A percentile compares a stretch with the other conserved stretches of the same genome.
These are phyloP conservation scores for Ogataea kodamae DNA, from an alignment of 805 yeast genomes.

Conservation along the genomic window DNA sequence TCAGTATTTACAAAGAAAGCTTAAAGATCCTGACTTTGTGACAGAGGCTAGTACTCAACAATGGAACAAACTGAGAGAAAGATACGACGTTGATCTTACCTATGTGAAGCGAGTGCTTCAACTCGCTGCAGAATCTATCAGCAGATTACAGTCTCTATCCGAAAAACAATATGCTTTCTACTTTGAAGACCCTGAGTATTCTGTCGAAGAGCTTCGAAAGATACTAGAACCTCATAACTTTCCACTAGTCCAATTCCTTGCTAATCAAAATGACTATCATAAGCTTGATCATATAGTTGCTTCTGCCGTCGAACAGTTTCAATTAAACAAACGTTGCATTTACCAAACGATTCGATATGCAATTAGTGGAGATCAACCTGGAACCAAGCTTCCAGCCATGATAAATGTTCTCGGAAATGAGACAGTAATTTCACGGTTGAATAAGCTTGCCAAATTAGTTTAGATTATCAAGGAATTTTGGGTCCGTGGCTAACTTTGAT, in stretches of 20 bases:
- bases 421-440: conserved; percentile 24
- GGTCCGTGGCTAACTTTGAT: conserved; percentile 71
- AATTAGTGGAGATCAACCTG: conserved; percentile 65
- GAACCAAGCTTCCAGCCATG: conserved; percentile 60
- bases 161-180: conserved; percentile 45
- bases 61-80: conserved; percentile 16
- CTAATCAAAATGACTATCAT: conserved; percentile 8
- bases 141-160: conserved; percentile 51
- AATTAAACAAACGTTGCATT: conserved; percentile 39
- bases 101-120: conserved; percentile 40
- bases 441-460: conserved; percentile 17
- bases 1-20: conserved; percentile 48
- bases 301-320: conserved; percentile 2
- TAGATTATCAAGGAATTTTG: conserved; percentile 64
- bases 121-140: conserved; percentile 46
- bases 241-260: conserved; percentile 10
- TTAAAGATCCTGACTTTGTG: conserved; percentile 38
- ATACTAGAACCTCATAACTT: conserved; percentile 1
- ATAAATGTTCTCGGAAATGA: conserved; percentile 51
- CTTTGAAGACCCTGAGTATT: conserved; percentile 37
- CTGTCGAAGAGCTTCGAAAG: conserved; percentile 12
- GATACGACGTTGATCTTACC: conserved; percentile 23
- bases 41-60: conserved; percentile 36
- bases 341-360: conserved; percentile 65
- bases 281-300: conserved; percentile 14